These are phyloP conservation scores for Cicer judaicum DNA, from an alignment of 306 rosid species.

Conservation along the genomic window DNA sequence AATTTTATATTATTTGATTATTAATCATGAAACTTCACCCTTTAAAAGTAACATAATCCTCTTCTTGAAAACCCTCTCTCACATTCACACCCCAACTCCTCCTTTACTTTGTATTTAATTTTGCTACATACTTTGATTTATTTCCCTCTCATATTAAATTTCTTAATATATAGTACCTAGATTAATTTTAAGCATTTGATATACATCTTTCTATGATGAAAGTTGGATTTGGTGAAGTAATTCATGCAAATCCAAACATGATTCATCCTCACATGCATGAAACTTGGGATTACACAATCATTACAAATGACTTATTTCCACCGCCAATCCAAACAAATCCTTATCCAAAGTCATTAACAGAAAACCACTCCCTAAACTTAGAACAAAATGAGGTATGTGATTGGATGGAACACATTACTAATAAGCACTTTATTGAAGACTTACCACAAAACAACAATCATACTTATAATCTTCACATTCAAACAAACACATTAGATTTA, in stretches of 20 bases:
- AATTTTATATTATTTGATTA: slow-evolving; percentile 13
- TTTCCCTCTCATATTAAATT: not conserved
- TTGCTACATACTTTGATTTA: not conserved
- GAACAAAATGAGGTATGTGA: slow-evolving; percentile 58
- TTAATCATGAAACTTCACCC: slow-evolving; percentile 43
- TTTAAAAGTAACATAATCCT: slow-evolving; percentile 54
- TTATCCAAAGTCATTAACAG: slow-evolving; percentile 48
- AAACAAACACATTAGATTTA: slow-evolving; percentile 44
- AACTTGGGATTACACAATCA: slow-evolving; percentile 52
- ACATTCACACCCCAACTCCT: slow-evolving; percentile 1
- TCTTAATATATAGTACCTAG: not conserved
- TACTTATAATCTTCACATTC: slow-evolving; percentile 41
- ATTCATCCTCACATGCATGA: slow-evolving; percentile 64
- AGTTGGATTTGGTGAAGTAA: slow-evolving; percentile 57
- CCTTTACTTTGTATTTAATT: not conserved
- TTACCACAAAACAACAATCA: slow-evolving; percentile 48
- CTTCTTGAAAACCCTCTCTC: slow-evolving; percentile 46
- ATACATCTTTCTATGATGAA: slow-evolving; percentile 48
- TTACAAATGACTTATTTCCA: slow-evolving; percentile 42
- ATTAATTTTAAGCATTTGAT: slow-evolving; percentile 5
- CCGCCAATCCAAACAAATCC: slow-evolving; percentile 46
- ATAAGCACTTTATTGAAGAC: slow-evolving; percentile 71
- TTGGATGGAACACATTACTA: slow-evolving; percentile 74
- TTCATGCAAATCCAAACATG: slow-evolving; percentile 56
- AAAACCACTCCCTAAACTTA: slow-evolving; percentile 52